Percentiles rank a stretch among this genome's conserved stretches.
phyloP scores from a whole-genome alignment of 805 yeast species.

The Metschnikowia cerradonensis region DNA sequence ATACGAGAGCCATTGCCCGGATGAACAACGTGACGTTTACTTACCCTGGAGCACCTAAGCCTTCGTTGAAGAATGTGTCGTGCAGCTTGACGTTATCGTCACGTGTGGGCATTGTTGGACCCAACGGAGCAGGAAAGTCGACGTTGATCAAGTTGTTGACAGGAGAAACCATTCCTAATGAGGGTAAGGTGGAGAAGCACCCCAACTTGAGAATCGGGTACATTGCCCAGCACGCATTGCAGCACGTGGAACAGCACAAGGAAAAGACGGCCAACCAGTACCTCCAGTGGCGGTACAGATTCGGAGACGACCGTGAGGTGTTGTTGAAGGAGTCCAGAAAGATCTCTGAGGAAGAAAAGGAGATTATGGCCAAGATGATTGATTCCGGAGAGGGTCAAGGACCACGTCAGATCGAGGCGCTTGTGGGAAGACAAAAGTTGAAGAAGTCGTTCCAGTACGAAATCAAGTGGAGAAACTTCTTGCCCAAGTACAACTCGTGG shows the following conservation, averaged over 20 bases:
- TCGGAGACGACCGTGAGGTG: conserved; percentile 98
- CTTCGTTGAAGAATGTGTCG: conserved; percentile 73
- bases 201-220: conserved; percentile 97
- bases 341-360: conserved; percentile 70
- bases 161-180: conserved; percentile 82
- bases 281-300: conserved; percentile 95
- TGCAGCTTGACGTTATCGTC: conserved; percentile 94
- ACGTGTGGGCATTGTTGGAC: conserved; percentile 94
- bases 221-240: conserved; percentile 97
- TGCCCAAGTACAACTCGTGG: conserved; percentile 93
- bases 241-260: conserved; percentile 94
- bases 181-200: conserved; percentile 93
- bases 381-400: conserved; percentile 87
- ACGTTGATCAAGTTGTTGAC: conserved; percentile 91
- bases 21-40: conserved; percentile 80
- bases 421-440: conserved; percentile 95
- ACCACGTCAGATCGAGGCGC: conserved; percentile 83
- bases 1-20: conserved; percentile 88
- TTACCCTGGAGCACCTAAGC: conserved; percentile 86
- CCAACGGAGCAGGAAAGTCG: conserved; percentile 98
- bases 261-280: conserved; percentile 98
- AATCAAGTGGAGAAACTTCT: conserved; percentile 87
- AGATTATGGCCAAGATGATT: conserved; percentile 69
- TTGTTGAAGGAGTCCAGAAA: conserved; percentile 86
- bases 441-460: conserved; percentile 97